Evolutionary conservation across 768 basidiomycete genomes (phyloP).

Genomic region (Piloderma croceum): DNA sequence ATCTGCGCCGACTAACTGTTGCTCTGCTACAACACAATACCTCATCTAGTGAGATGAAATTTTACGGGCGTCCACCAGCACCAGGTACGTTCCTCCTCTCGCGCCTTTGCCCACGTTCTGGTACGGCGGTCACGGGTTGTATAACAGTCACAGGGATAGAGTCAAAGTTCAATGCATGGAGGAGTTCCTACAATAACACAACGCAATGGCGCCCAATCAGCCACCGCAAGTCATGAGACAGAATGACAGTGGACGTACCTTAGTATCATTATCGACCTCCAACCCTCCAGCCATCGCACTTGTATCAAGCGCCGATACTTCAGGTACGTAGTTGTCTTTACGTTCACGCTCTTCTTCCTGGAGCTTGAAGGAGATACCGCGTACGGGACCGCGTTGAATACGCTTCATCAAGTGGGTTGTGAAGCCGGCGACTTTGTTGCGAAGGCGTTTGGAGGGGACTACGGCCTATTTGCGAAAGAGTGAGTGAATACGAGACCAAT

Average conservation of each 20-base stretch:
- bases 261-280: constrained; percentile 90
- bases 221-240: not conserved
- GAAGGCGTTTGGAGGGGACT: constrained; percentile 96
- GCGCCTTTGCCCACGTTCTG: constrained; percentile 68
- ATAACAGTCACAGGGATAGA: constrained; percentile 74
- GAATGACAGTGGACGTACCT: constrained; percentile 48
- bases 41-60: too few relatives aligned
- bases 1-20: too few relatives aligned
- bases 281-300: constrained; percentile 62
- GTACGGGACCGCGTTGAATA: constrained; percentile 96
- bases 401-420: constrained; percentile 99
- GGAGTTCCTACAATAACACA: constrained; percentile 60
- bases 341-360: constrained; percentile 99
- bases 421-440: constrained; percentile 99
- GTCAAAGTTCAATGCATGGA: constrained; percentile 91
- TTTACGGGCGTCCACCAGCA: constrained; percentile 64
- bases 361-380: constrained; percentile 99
- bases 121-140: constrained; percentile 53
- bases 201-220: not conserved
- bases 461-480: constrained; percentile 49
- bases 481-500: not conserved
- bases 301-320: constrained; percentile 92
- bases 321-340: constrained; percentile 99
- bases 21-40: too few relatives aligned
- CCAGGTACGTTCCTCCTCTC: constrained; percentile 80